Percentiles rank a stretch among this genome's conserved stretches.
Evolutionary conservation across 23 red algal species (phyloP).

Genomic region (Cyanidioschyzon merolae): DNA sequence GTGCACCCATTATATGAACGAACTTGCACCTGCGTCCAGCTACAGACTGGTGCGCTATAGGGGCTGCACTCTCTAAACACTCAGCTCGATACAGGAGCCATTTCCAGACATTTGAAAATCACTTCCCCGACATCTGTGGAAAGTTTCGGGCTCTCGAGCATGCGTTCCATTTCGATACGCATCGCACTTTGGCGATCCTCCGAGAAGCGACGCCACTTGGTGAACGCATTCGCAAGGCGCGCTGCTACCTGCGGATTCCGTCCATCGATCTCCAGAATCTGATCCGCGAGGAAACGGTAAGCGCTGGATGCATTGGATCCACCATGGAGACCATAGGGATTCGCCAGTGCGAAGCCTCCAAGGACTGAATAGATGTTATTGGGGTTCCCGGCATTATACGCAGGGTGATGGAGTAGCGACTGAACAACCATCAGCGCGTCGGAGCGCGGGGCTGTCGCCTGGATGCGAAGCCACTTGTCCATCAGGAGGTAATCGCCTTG

Average conservation of each 20-base stretch:
- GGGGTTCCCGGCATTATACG: conserved; percentile 61
- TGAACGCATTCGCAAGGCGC: conserved; percentile 63
- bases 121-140: conserved; percentile 91
- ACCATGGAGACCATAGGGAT: conserved; percentile 55
- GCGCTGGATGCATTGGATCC: conserved; percentile 28
- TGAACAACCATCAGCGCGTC: conserved; percentile 57
- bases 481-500: conserved; percentile 52
- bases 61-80: too few relatives aligned
- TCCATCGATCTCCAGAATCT: conserved; percentile 51
- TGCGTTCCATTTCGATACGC: conserved; percentile 49
- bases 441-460: conserved; percentile 47
- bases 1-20: too few relatives aligned
- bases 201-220: conserved; percentile 57
- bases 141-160: conserved; percentile 38
- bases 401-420: conserved; percentile 44
- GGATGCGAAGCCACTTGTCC: conserved; percentile 82
- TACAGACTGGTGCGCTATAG: too few relatives aligned
- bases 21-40: too few relatives aligned
- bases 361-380: conserved; percentile 90
- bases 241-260: conserved; percentile 96
- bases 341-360: conserved; percentile 53
- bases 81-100: too few relatives aligned
- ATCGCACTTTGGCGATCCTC: conserved; percentile 37
- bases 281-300: conserved; percentile 75
- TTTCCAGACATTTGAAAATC: conserved; percentile 45